Base-by-base conservation (phyloP, 177 flowering plant species). In the Vitis hybrid region DNA sequence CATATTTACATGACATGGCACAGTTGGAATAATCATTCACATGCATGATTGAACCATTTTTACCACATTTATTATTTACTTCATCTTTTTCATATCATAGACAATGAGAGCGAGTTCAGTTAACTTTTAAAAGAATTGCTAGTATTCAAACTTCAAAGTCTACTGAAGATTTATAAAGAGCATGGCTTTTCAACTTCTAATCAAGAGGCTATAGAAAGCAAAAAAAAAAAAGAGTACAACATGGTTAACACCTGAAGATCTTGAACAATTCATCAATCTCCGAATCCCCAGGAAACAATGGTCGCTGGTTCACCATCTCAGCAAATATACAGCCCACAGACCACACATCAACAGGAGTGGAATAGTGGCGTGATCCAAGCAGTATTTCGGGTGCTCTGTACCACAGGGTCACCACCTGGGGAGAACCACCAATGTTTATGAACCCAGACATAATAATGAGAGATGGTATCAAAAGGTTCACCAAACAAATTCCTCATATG, bases 271-370 rank as follows among this genome's bases (percentile, higher is more conserved):
- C 86, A 69, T 89, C 91, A 65, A 89, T 89, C 82, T 89, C 93
- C 19, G 93, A 89, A 72, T 89, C 91, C 40, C 93, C 93, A 67
- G 90, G 93, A 76, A 89, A 89, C 64, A 89, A 74, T 23, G 93
- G 93, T 59, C 71, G 74, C 73, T 84, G 86, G 80, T 83, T 89
- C 56, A 89, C 84, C 93, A 89, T 89, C 84, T 89, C 93, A 70
- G 93, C 93, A 87, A 89, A 89, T 84, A 89, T 89, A 69, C 93
- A 89, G 60, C 93, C 93, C 68, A 89, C 91, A 9, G 91, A 89
- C 91, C 93, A 89, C 49, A 87, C 81, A 79, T 89, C 93, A 50
- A 87, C 91, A 4, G 89, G 91, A 32, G 93, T 89, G 13, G 91
- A 87, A 78, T 87, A 89, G 77, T 87, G 91, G 52, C 86, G 87